Evolutionary conservation across 169 alveolate genomes (phyloP), one percentile per base, ranked within the genome.

Genomic region (Cyclospora cayetanensis): DNA sequence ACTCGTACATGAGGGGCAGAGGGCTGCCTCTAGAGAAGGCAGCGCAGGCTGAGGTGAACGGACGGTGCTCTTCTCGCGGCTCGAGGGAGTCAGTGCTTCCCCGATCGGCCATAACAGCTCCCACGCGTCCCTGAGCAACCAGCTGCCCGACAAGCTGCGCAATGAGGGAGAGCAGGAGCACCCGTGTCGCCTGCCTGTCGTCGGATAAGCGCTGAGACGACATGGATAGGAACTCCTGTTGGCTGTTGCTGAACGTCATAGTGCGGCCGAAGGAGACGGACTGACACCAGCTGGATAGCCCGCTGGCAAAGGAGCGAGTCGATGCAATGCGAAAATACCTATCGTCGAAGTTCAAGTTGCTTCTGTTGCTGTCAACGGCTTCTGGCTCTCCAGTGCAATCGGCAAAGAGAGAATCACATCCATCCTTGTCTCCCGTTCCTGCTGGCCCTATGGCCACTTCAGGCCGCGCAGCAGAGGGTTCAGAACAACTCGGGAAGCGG

Each of bases 121-220:
- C 50, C 20, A 41, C 53, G 29, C 50, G 4, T 2, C 83, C 83
- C 4, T 70, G 50, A 34, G 83, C 83, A 12, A 20, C 53, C 25
- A 70, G 50, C 83, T 70, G 83, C 55, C 83, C 83, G 20, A 70
- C 83, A 1, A 70, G 83, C 83, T 70, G 83, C 50, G 83, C 83
- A 37, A 70, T 35, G 4, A 70, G 29, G 2, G 83, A 35, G 34
- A 70, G 83, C 20, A 70, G 7, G 43, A 70, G 52, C 50, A 70
- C 55, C 20, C 83, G 83, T 29, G 83, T 70, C 39, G 83, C 83
- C 34, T 35, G 39, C 20, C 52, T 29, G 43, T 70, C 83, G 27
- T 34, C 77, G 18, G 60, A 22, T 12, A 46, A 22, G 11, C 20
- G 0, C 60, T 46, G 25, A 12, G 1, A 22, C 60, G 25, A 46